phyloP scores from a whole-genome alignment of 306 rosid species.

The Lathyrus aphaca region DNA sequence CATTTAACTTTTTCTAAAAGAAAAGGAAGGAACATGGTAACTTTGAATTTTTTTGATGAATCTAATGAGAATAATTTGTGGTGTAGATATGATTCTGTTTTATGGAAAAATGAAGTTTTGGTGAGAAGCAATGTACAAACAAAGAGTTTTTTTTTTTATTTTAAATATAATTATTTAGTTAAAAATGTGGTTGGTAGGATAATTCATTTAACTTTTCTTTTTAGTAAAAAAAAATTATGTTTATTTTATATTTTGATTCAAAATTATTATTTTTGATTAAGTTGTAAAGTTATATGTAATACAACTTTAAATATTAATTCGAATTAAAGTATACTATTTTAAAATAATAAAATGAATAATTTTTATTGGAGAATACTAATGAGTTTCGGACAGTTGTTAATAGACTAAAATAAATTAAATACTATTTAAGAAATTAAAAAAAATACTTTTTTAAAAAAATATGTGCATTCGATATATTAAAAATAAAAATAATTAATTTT shows the following conservation, averaged over 20 bases:
- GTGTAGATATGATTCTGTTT: slow-evolving; percentile 6
- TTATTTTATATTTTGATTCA: background rate
- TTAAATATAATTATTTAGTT: background rate
- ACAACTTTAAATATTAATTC: no score
- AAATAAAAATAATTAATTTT: no score
- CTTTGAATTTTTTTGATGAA: background rate
- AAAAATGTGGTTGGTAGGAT: background rate
- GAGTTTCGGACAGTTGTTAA: no score
- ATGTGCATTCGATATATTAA: no score
- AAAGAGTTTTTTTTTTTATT: background rate
- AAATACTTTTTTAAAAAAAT: no score
- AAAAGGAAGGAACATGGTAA: background rate
- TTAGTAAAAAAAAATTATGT: background rate
- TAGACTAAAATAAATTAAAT: no score
- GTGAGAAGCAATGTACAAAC: background rate
- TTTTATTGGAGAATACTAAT: no score
- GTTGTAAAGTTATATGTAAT: no score
- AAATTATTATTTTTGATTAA: no score
- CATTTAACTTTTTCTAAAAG: background rate
- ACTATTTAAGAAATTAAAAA: no score
- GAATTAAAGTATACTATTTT: no score
- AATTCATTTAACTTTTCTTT: background rate
- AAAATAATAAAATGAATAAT: no score
- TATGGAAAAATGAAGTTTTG: background rate
- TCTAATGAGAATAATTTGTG: background rate